Percentiles rank a stretch among this genome's conserved stretches.
Evolutionary conservation across 805 yeast species (phyloP).

Genomic region (Candida xiaguanensis): DNA sequence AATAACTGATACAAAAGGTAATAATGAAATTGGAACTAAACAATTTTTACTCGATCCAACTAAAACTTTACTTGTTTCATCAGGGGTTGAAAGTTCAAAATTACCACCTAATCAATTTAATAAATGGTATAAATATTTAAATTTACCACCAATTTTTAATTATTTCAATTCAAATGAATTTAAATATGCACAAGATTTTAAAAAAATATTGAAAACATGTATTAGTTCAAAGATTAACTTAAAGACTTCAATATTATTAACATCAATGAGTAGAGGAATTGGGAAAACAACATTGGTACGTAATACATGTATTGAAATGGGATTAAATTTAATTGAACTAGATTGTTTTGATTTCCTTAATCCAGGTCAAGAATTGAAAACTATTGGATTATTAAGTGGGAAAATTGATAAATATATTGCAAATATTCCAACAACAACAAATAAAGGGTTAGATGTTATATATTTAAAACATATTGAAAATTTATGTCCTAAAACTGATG

Average conservation of each 20-base stretch:
- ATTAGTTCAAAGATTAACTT: slow-evolving; percentile 37
- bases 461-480: slow-evolving; percentile 72
- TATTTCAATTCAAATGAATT: slow-evolving; percentile 25
- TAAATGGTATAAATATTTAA: slow-evolving; percentile 47
- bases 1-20: slow-evolving; percentile 50
- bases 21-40: slow-evolving; percentile 15
- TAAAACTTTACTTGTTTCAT: slow-evolving; percentile 65
- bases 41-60: slow-evolving; percentile 64
- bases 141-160: slow-evolving; percentile 39
- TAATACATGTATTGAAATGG: slow-evolving; percentile 53
- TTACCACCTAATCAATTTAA: slow-evolving; percentile 32
- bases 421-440: slow-evolving; percentile 20
- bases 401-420: slow-evolving; percentile 60
- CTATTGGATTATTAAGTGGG: slow-evolving; percentile 74
- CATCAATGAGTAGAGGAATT: slow-evolving; percentile 67
- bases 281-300: slow-evolving; percentile 72
- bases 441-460: slow-evolving; percentile 37
- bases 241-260: slow-evolving; percentile 61
- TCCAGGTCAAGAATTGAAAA: slow-evolving; percentile 71
- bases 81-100: slow-evolving; percentile 49
- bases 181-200: slow-evolving; percentile 47
- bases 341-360: slow-evolving; percentile 68
- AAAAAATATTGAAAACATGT: slow-evolving; percentile 54
- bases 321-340: slow-evolving; percentile 62
- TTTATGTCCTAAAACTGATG: slow-evolving; percentile 63